A percentile compares a stretch with the other conserved stretches of the same genome.
Conservation (phyloP, 2,329 filamentous ascomycete species). For the Exophiala aquamarina region DNA sequence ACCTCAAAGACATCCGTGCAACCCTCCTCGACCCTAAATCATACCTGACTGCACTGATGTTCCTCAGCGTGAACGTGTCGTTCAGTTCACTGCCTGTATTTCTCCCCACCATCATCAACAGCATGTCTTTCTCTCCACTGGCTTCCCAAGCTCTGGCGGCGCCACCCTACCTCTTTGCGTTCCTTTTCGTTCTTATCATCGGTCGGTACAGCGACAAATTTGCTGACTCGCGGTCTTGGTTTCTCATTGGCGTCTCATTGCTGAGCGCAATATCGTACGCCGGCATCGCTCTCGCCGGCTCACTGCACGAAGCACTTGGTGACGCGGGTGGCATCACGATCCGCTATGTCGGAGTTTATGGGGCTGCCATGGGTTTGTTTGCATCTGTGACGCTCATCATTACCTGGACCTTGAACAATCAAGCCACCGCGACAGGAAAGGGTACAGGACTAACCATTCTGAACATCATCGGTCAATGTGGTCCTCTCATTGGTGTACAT, state of each 20-base stretch:
- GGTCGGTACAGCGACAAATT: conserved; percentile 70
- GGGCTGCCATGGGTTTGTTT: conserved; percentile 79
- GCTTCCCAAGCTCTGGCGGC: conserved; percentile 75
- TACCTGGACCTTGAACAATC: conserved; percentile 87
- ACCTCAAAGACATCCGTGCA: conserved; percentile 22
- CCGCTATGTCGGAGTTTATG: conserved; percentile 74
- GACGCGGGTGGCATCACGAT: conserved; percentile 37
- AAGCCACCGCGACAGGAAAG: conserved; percentile 65
- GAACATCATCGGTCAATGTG: conserved; percentile 78
- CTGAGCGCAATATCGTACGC: conserved; percentile 63
- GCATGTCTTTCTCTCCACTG: conserved; percentile 64
- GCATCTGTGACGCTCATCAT: conserved; percentile 80
- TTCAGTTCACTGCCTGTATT: conserved; percentile 88
- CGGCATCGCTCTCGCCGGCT: conserved; percentile 60
- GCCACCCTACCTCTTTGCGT: conserved; percentile 77
- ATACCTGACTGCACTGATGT: conserved; percentile 77
- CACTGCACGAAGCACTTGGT: conserved; percentile 40
- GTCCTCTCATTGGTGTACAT: conserved; percentile 68
- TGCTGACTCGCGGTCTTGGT: conserved; percentile 58
- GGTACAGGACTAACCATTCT: conserved; percentile 77
- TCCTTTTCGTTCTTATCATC: conserved; percentile 63
- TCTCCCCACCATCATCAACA: conserved; percentile 71
- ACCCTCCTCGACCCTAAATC: conserved; percentile 60
- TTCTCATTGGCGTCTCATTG: conserved; percentile 68
- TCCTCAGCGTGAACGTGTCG: conserved; percentile 84